Conservation (phyloP, 1,139 yeast species). For the Lodderomyces jiufengensis region DNA sequence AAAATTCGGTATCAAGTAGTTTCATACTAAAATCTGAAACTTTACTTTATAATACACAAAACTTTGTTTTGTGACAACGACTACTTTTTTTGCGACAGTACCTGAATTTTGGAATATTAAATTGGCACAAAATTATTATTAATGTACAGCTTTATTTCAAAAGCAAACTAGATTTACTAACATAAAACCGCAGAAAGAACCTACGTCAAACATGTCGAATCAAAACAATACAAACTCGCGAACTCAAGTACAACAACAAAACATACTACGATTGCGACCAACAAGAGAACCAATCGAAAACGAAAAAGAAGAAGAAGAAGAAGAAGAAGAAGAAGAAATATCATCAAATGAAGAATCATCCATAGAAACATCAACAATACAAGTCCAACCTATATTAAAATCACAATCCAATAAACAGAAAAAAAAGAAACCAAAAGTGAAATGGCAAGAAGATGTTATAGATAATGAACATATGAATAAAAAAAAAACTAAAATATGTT, state of each 20-base stretch:
- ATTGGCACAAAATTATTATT: no score
- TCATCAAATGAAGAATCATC: constrained; percentile 2
- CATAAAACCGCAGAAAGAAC: not conserved
- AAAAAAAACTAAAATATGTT: constrained; percentile 91
- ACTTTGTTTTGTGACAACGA: no score
- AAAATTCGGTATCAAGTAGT: no score
- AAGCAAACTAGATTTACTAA: not conserved
- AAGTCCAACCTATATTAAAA: constrained; percentile 1
- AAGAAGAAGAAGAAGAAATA: constrained; percentile 4
- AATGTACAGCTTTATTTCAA: no score
- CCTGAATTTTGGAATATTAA: no score
- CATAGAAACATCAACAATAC: constrained; percentile 1
- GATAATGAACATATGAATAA: constrained; percentile 86
- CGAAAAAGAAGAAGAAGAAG: not conserved
- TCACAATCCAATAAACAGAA: constrained; percentile 15
- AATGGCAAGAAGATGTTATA: constrained; percentile 81
- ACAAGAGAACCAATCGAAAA: constrained; percentile 1
- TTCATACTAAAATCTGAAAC: no score
- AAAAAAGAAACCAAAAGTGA: constrained; percentile 48
- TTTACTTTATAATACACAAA: no score
- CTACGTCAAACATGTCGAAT: constrained; percentile 1
- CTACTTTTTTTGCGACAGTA: no score
- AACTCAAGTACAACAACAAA: constrained; percentile 1
- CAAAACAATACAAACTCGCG: not conserved
- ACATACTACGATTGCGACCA: constrained; percentile 6